Conservation (phyloP, 305 asterid genomes). For the Fraxinus xanthoxyloides region DNA sequence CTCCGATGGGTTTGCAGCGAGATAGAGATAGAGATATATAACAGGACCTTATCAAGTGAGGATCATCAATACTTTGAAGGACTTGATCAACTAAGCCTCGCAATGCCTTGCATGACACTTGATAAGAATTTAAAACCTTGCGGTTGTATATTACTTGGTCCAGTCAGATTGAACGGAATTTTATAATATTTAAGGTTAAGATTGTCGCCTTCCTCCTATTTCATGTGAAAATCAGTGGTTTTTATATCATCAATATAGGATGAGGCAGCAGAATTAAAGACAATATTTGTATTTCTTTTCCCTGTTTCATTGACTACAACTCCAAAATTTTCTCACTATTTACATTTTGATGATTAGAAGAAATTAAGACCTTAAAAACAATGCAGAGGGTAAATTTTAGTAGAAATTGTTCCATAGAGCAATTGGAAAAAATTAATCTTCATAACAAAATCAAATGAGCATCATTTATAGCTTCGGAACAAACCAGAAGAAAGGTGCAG, state of each 20-base stretch:
- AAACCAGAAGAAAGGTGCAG: not conserved
- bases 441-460: not conserved
- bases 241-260: not conserved
- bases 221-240: not conserved
- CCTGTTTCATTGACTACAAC: not conserved
- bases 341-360: not conserved
- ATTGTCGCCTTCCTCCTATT: not conserved
- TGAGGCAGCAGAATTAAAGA: not conserved
- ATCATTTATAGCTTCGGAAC: not conserved
- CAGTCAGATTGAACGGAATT: not conserved
- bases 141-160: not conserved
- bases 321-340: not conserved
- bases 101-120: not conserved
- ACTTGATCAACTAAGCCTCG: not conserved
- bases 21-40: not conserved
- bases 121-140: not conserved
- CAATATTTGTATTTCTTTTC: not conserved
- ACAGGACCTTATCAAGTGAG: not conserved
- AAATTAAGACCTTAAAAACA: not conserved
- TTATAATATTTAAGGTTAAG: not conserved
- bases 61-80: not conserved
- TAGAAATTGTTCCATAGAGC: not conserved
- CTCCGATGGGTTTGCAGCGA: not conserved
- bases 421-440: not conserved
- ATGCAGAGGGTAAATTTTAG: not conserved